These are phyloP conservation scores for Gyromitra esculenta DNA, from an alignment of 2,329 filamentous ascomycete genomes.

Conservation along the genomic window DNA sequence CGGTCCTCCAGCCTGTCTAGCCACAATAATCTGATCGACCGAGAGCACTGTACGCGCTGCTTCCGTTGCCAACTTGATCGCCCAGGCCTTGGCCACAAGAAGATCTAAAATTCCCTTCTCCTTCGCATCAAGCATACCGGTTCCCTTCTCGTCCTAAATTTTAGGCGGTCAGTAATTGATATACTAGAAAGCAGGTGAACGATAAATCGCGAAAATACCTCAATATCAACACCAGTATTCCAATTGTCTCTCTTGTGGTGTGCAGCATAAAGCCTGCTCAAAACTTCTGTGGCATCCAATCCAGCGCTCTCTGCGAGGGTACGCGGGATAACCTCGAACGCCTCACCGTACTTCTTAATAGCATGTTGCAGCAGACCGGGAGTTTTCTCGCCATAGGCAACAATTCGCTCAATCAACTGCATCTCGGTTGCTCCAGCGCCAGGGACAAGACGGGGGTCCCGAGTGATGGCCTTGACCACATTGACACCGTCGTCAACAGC, in stretches of 20 bases:
- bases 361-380: conserved; percentile 93
- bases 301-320: conserved; percentile 94
- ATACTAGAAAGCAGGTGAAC: not conserved
- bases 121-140: conserved; percentile 84
- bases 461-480: conserved; percentile 97
- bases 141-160: conserved; percentile 75
- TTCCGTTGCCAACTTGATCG: conserved; percentile 95
- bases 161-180: conserved; percentile 57
- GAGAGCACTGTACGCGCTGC: conserved; percentile 91
- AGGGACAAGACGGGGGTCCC: conserved; percentile 87
- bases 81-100: conserved; percentile 92
- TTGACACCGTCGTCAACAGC: conserved; percentile 98
- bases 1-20: conserved; percentile 93
- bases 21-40: conserved; percentile 98
- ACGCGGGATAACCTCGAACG: conserved; percentile 95
- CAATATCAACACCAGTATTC: conserved; percentile 92
- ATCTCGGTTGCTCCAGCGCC: conserved; percentile 95
- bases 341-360: conserved; percentile 96
- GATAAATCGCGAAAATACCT: conserved; percentile 64
- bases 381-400: conserved; percentile 89
- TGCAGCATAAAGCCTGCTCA: conserved; percentile 90
- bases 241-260: conserved; percentile 89
- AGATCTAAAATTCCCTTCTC: conserved; percentile 92
- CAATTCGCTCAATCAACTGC: conserved; percentile 91
- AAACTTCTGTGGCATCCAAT: conserved; percentile 94